Percentiles rank a stretch among this genome's conserved stretches.
Conservation (phyloP, 192 early-diverging fungal genomes). For the Cetraspora pellucida region DNA sequence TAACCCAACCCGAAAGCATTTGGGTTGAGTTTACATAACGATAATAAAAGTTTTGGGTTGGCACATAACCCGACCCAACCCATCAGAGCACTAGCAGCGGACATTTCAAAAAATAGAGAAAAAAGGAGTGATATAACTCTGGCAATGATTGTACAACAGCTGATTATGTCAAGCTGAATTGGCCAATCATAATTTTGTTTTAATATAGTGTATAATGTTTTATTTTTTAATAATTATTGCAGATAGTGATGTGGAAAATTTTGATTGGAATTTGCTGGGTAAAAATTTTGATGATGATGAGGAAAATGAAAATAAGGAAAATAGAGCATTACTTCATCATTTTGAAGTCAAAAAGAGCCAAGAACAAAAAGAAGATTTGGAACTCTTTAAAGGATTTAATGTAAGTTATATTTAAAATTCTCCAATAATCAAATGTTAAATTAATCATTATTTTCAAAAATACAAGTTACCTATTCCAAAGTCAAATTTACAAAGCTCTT, state of each 20-base stretch:
- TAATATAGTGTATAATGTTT: too few species aligned
- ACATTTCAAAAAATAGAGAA: too few species aligned
- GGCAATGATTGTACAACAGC: too few species aligned
- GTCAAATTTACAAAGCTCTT: neutral
- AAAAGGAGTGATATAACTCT: too few species aligned
- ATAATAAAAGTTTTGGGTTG: too few species aligned
- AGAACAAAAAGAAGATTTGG: constrained; percentile 28
- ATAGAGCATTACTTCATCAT: neutral
- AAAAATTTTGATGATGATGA: neutral
- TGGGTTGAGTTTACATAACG: too few species aligned
- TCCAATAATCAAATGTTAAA: neutral
- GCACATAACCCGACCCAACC: too few species aligned
- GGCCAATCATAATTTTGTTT: too few species aligned
- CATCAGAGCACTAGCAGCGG: too few species aligned
- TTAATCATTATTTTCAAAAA: neutral
- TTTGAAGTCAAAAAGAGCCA: constrained; percentile 28
- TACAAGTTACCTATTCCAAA: neutral
- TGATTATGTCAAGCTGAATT: too few species aligned
- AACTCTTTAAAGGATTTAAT: constrained; percentile 4
- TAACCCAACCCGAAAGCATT: too few species aligned
- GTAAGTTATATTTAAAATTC: neutral
- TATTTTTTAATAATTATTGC: too few species aligned
- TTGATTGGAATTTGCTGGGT: constrained; percentile 12
- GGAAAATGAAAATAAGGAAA: neutral
- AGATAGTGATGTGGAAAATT: constrained; percentile 11